Evolutionary conservation across 2,329 filamentous ascomycete species (phyloP), one percentile per base, ranked within the genome.

Genomic region (Fusarium sp.): DNA sequence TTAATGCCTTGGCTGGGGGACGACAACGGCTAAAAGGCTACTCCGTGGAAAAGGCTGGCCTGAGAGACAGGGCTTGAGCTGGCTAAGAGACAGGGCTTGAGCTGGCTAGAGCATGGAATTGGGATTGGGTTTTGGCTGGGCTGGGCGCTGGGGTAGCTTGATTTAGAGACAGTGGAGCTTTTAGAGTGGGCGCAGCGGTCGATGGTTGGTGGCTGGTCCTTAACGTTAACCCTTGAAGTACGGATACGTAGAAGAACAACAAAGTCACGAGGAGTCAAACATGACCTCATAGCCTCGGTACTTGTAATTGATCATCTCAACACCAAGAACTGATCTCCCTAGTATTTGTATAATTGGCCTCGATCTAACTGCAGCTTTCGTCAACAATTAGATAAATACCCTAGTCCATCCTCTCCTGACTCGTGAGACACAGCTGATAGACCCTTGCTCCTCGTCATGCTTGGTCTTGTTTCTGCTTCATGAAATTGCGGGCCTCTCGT

Each of bases 221-320:
- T 30, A 11, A 30, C 27, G 9, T 39, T 19, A 37, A 44, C 43
- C 46, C 54, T 68, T 68, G 43, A 49, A 67, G 50, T 23, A 23
- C 7, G 22, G 22, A 7, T 23, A 69, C 63, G 62, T 52, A 44
- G 40, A 33, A 47, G 25, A 35, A 45, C 25, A 22, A 39, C 20
- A 40, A 59, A 59, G 68, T 70, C 67, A 70, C 67, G 67, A 71
- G 67, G 63, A 43, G 25, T 51, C 46, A 52, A 63, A 45, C 68
- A 71, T 71, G 68, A 71, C 67, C 63, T 70, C 67, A 70, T 54
- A 39, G 13, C 22, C 48, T 68, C 54, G 46, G 52, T 50, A 67
- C 39, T 44, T 20, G 14, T 15, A 48, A 39, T 20, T n/a, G 52
- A 40, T 58, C 25, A 54, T 41, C 37, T 56, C 23, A 62, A 48